phyloP scores from a whole-genome alignment of 2,329 filamentous ascomycete genomes.

The Penicillium expansum region DNA sequence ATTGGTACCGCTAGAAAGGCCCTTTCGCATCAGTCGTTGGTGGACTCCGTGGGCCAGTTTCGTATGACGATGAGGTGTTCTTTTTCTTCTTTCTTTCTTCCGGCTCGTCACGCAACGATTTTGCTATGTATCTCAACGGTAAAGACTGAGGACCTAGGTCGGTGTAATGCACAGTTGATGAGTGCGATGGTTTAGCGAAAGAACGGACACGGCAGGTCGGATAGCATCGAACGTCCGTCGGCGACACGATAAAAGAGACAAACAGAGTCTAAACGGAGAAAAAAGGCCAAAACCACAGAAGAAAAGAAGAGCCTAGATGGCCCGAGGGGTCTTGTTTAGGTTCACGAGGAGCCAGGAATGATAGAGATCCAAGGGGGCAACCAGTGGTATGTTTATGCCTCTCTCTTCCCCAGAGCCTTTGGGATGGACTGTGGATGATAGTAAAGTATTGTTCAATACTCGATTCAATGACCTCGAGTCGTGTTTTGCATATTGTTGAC shows the following conservation, averaged over 20 bases:
- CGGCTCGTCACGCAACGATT: not conserved
- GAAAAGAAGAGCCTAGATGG: conserved; percentile 27
- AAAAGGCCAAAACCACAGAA: conserved; percentile 12
- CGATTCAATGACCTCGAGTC: not conserved
- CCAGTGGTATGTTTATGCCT: conserved; percentile 22
- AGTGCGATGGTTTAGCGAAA: conserved; percentile 17
- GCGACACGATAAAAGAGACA: conserved; percentile 9
- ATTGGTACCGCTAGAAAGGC: not conserved
- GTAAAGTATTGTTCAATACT: not conserved
- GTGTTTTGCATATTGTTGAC: not conserved
- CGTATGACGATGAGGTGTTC: not conserved
- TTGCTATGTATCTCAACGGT: conserved; percentile 6
- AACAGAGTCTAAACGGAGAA: conserved; percentile 14
- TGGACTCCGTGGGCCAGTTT: not conserved
- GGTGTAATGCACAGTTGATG: conserved; percentile 10
- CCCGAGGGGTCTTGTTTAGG: conserved; percentile 23
- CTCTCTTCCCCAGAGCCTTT: not conserved
- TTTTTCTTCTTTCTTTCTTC: not conserved
- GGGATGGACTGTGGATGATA: not conserved
- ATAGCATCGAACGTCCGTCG: conserved; percentile 56
- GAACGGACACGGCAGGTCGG: conserved; percentile 27
- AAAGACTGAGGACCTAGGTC: conserved; percentile 8
- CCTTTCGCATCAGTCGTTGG: not conserved
- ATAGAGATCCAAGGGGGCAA: conserved; percentile 21
- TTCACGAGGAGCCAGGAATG: conserved; percentile 24